A percentile compares a stretch with the other conserved stretches of the same genome.
These are phyloP conservation scores for Scalesia atractyloides DNA, from an alignment of 129 eudicot species.

Conservation along the genomic window DNA sequence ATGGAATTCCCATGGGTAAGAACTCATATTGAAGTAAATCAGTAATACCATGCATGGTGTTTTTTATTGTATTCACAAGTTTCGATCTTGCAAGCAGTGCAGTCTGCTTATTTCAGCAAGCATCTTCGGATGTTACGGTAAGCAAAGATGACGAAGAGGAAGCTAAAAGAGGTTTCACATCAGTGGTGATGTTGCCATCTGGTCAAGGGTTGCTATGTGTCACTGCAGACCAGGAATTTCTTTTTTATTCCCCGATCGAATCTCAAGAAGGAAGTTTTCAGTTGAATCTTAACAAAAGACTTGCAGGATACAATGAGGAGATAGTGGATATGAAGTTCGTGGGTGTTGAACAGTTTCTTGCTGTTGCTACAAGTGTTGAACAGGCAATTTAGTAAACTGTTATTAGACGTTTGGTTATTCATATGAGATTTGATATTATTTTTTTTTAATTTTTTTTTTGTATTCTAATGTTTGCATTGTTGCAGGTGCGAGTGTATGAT, in stretches of 20 bases:
- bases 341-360: conserved; percentile 79
- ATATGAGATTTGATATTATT: conserved; percentile 2
- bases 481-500: conserved; percentile 89
- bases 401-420: not conserved
- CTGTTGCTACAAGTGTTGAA: conserved; percentile 96
- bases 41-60: not conserved
- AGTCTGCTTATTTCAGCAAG: too few species aligned
- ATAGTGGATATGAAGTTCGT: conserved; percentile 90
- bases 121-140: conserved; percentile 73
- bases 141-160: conserved; percentile 54
- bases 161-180: conserved; percentile 77
- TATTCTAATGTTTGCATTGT: conserved; percentile 8
- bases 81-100: conserved; percentile 40
- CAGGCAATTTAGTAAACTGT: conserved; percentile 44
- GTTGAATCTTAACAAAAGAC: conserved; percentile 57
- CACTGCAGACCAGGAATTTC: conserved; percentile 93
- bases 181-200: conserved; percentile 80
- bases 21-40: not conserved
- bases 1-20: conserved; percentile 83
- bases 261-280: conserved; percentile 48
- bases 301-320: conserved; percentile 89
- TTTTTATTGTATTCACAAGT: not conserved
- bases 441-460: not conserved
- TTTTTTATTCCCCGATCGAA: conserved; percentile 56
- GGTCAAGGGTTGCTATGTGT: conserved; percentile 78